Evolutionary conservation across 441 rosid species (phyloP).

Genomic region (Brassica hybrid): DNA sequence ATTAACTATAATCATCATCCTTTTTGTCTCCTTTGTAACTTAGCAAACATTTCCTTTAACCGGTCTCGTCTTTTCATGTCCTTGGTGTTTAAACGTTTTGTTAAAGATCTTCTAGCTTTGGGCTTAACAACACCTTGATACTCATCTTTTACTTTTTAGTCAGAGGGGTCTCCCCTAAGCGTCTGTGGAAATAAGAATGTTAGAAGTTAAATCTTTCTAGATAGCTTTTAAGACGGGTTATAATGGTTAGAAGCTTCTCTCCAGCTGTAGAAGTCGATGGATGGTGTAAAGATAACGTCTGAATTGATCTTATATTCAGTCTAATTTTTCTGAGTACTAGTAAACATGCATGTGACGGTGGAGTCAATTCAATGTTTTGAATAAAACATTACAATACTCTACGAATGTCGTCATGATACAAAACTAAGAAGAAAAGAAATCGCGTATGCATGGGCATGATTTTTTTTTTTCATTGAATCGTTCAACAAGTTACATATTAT

Average conservation of each 20-base stretch:
- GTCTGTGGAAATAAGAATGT: background rate
- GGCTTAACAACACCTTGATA: background rate
- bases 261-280: conserved; percentile 2
- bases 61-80: conserved; percentile 11
- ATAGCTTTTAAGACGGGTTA: background rate
- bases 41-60: background rate
- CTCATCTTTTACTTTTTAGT: background rate
- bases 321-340: background rate
- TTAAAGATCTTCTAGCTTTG: background rate
- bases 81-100: background rate
- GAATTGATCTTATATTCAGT: background rate
- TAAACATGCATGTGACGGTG: conserved; percentile 11
- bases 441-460: too few species aligned
- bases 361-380: conserved; percentile 25
- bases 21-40: conserved; percentile 11
- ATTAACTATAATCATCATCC: conserved; percentile 12
- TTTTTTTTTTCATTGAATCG: too few species aligned
- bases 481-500: background rate
- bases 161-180: background rate
- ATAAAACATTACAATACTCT: background rate
- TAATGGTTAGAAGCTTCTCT: background rate
- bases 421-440: too few species aligned
- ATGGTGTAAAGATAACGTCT: conserved; percentile 9
- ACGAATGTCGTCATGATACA: too few species aligned
- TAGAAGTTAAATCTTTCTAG: background rate